Percentiles rank a stretch among this genome's conserved stretches.
phyloP scores from a whole-genome alignment of 2,329 filamentous ascomycete genomes.

The Talaromyces sp. region DNA sequence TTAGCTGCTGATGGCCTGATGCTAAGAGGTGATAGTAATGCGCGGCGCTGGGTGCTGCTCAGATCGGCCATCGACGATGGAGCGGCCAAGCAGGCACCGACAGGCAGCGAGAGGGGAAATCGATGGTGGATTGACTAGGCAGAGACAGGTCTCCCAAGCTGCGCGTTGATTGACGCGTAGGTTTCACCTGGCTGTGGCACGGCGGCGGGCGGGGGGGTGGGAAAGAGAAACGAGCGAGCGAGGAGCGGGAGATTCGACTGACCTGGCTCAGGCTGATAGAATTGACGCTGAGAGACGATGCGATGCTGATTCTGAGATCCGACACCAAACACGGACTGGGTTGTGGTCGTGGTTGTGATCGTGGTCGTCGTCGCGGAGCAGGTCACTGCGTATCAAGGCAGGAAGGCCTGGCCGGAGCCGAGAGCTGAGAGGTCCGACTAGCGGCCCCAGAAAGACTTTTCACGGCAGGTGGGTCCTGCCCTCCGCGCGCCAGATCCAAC shows the following conservation, averaged over 20 bases:
- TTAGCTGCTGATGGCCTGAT: conserved; percentile 2
- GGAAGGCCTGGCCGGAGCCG: background rate
- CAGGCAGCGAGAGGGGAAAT: background rate
- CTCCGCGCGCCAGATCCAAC: background rate
- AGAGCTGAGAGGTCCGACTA: conserved; percentile 2
- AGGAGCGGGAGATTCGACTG: background rate
- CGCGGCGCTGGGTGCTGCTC: conserved; percentile 1
- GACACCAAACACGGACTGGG: background rate
- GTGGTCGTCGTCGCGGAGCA: background rate
- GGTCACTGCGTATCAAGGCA: background rate
- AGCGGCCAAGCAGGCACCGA: background rate
- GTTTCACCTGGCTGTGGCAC: conserved; percentile 10
- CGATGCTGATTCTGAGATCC: background rate
- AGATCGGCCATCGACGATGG: conserved; percentile 5
- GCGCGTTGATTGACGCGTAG: conserved; percentile 13
- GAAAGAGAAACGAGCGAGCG: background rate
- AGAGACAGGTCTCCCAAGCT: background rate
- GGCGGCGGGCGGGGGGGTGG: conserved; percentile 1
- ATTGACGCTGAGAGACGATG: background rate
- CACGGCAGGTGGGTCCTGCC: conserved; percentile 1
- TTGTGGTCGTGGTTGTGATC: background rate
- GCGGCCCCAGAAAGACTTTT: background rate
- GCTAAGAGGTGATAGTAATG: background rate
- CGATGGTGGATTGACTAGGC: conserved; percentile 1
- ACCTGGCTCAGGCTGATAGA: background rate